Base-by-base conservation (phyloP, 176 grass and related monocot genomes). In the Musa acuminata region DNA sequence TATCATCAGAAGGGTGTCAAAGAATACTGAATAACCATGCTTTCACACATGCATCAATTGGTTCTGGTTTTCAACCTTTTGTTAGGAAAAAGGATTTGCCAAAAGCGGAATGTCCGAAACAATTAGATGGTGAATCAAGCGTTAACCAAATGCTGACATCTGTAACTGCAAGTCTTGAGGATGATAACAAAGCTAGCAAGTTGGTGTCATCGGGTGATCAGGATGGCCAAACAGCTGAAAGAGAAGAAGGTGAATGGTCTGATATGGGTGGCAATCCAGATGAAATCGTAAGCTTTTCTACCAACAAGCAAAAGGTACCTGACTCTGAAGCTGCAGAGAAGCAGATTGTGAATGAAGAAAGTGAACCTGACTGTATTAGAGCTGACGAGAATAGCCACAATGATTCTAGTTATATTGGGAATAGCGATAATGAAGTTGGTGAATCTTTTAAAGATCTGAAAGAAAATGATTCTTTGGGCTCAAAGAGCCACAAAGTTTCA, bases 191-290 rank as follows among this genome's bases (percentile, higher is more conserved):
- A 85, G 69, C 12, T 78, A 74, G 43, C 14, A 78, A 78, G 50
- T 25, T 26, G 72, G 80, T 64, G 14, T 62, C 52, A 52, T 74
- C 77, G 50, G 51, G 23, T 74, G 80, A 74, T 77, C 87, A 90
- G 29, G 72, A 74, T 81, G 25, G 77, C 26, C 76, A 84, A 78
- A 65, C 77, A 57, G 82, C 69, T 86, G 96, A 99, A 83, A 99
- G 91, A 86, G 96, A 99, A 95, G 96, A 95, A 82, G 96, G 96
- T 13, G 96, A 99, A 77, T 99, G 96, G 91, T 99, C 91, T 87
- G 96, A 99, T 82, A 82, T 84, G 77, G 96, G 91, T 80, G 73
- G 72, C 51, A 82, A 80, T 82, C 81, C 82, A 80, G 91, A 99
- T 50, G 86, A 74, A 14, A 79, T 25, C 11, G 83, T 73, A 53